A percentile compares a stretch with the other conserved stretches of the same genome.
These are phyloP conservation scores for Gryganskiella cystojenkinii DNA, from an alignment of 192 early-diverging fungal genomes.

Conservation along the genomic window DNA sequence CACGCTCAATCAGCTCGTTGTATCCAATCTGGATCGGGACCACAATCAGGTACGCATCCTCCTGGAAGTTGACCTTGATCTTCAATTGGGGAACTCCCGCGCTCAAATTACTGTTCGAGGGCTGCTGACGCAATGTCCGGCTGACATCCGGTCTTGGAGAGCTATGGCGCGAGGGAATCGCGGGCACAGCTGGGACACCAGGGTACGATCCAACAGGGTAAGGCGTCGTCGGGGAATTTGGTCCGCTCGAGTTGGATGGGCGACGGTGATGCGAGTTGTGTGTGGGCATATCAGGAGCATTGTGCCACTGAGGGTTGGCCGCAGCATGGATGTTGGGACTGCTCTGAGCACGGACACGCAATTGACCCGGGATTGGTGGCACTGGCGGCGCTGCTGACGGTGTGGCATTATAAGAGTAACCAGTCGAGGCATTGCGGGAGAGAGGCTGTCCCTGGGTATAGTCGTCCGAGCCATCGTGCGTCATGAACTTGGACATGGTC, in stretches of 20 bases:
- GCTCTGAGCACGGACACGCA: conserved; percentile 65
- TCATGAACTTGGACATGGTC: conserved; percentile 65
- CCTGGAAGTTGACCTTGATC: conserved; percentile 89
- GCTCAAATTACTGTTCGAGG: conserved; percentile 48
- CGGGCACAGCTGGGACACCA: conserved; percentile 33
- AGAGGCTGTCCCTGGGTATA: conserved; percentile 44
- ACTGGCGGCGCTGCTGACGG: conserved; percentile 33
- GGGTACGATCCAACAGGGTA: conserved; percentile 25
- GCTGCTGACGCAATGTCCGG: conserved; percentile 39
- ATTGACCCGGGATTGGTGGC: conserved; percentile 50
- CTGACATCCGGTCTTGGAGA: conserved; percentile 41
- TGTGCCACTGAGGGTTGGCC: conserved; percentile 49
- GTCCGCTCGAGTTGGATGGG: conserved; percentile 50
- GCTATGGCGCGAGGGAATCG: conserved; percentile 34
- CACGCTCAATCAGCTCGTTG: conserved; percentile 79
- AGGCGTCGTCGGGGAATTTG: conserved; percentile 32
- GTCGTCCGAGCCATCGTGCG: conserved; percentile 45
- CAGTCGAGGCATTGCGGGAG: conserved; percentile 48
- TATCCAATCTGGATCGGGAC: conserved; percentile 82
- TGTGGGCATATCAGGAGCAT: conserved; percentile 43
- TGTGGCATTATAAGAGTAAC: conserved; percentile 43
- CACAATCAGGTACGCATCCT: conserved; percentile 90
- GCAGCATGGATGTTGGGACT: conserved; percentile 67
- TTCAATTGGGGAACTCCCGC: conserved; percentile 69
- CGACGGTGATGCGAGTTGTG: conserved; percentile 28